These are phyloP conservation scores for Epichloe sibirici DNA, from an alignment of 2,329 filamentous ascomycete genomes.

Conservation along the genomic window DNA sequence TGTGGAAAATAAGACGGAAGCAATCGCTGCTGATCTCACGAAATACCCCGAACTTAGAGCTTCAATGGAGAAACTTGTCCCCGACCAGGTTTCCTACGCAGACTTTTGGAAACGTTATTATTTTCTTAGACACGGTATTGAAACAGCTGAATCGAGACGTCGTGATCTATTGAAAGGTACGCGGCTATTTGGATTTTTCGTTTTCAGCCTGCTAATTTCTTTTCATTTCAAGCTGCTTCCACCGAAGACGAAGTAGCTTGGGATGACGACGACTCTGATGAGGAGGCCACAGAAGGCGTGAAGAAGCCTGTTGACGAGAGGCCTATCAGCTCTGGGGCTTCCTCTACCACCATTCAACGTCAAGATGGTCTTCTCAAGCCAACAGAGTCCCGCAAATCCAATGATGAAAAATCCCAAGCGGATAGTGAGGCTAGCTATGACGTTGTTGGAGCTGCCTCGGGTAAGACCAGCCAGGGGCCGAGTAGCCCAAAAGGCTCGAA, in stretches of 20 bases:
- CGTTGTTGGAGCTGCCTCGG: constrained; percentile 68
- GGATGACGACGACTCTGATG: constrained; percentile 57
- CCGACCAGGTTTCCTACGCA: constrained; percentile 76
- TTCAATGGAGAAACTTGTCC: constrained; percentile 95
- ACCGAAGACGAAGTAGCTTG: constrained; percentile 60
- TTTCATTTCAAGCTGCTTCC: constrained; percentile 42
- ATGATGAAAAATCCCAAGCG: constrained; percentile 80
- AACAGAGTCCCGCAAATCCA: constrained; percentile 56
- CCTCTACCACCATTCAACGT: constrained; percentile 49
- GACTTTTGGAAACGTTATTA: constrained; percentile 95
- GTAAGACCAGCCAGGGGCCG: constrained; percentile 65
- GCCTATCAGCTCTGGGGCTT: constrained; percentile 36
- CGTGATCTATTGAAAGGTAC: constrained; percentile 86
- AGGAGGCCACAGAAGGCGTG: constrained; percentile 19
- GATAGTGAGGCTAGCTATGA: constrained; percentile 97
- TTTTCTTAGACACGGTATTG: constrained; percentile 82
- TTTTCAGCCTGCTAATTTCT: constrained; percentile 7
- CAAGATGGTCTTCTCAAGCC: constrained; percentile 44
- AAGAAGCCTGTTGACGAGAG: constrained; percentile 19
- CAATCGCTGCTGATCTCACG: constrained; percentile 70
- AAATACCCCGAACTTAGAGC: constrained; percentile 73
- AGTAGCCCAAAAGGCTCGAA: constrained; percentile 47
- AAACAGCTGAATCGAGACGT: constrained; percentile 80
- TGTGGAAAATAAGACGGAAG: constrained; percentile 70
- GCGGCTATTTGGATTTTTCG: background rate